Base-by-base conservation (phyloP, 2,329 filamentous ascomycete genomes). In the Phaeosphaeriaceae sp. region DNA sequence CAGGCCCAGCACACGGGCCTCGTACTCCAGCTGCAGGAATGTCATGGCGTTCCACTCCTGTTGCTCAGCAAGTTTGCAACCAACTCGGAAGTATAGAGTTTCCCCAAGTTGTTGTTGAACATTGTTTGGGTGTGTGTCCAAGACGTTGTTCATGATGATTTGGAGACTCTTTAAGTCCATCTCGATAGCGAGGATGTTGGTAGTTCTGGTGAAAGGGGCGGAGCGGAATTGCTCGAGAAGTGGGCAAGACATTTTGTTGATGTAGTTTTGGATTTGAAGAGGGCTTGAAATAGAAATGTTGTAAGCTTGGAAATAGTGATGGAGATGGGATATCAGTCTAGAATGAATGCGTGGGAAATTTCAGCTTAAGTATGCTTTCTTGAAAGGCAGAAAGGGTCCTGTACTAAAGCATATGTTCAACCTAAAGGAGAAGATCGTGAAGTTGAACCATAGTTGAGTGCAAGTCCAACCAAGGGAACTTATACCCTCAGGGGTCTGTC, bases 1-100 rank as follows among this genome's bases (percentile, higher is more conserved):
- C n/a, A 46, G 17, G 7, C 38, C 48, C 20, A 16, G 39, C 28
- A 34, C 38, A 3, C 33, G 42, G 3, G 43, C 42, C 33, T 50
- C 42, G 15, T 46, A 18, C 42, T 50, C 42, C 3, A 50, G 38
- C 33, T 50, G 48, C 8, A 42, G 32, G 15, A 34, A 43, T 18
- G 48, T 50, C 48, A 50, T 50, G 5, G 23, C 12, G 26, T 50
- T 42, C 42, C 42, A 50, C 2, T 46, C 13, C 8, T 26, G n/a
- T 9, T 33, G 15, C 12, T 33, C 20, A 3, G 38, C 38, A 6
- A 50, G 18, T 13, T 36, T 30, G 17, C 37, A 37, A 9, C 48
- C 48, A 7, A 42, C 12, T 5, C 26, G 17, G 30, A 35, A 50
- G 38, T 50, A 46, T 6, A 50, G 13, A 1, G 36, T 20, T 30